Evolutionary conservation across 208 protist species (phyloP).

Genomic region (Crithidia acanthocephali): DNA sequence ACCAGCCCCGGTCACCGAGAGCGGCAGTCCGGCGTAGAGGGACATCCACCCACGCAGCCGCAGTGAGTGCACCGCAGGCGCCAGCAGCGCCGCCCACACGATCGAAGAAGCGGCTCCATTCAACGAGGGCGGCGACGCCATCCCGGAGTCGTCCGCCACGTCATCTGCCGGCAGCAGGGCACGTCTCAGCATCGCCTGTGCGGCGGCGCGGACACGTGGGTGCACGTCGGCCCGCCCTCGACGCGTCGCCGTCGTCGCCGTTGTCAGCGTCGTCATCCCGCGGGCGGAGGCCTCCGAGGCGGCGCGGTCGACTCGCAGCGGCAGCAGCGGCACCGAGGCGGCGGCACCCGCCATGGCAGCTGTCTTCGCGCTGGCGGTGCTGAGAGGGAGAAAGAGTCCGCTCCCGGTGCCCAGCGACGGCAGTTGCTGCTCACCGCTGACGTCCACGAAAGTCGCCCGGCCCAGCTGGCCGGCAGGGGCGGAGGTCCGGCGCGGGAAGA

Average conservation of each 20-base stretch:
- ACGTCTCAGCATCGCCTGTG: slow-evolving; percentile 1
- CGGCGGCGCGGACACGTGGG: slow-evolving; percentile 3
- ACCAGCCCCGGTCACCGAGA: background rate
- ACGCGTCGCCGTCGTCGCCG: background rate
- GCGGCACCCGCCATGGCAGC: background rate
- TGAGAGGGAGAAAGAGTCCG: slow-evolving; percentile 3
- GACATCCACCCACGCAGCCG: slow-evolving; percentile 24
- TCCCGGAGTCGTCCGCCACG: background rate
- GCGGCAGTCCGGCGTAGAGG: slow-evolving; percentile 20
- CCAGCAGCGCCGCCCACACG: slow-evolving; percentile 7
- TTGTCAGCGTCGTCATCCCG: background rate
- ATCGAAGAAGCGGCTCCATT: too few relatives aligned
- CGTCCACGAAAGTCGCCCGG: background rate
- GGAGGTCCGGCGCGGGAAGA: background rate
- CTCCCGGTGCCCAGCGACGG: background rate
- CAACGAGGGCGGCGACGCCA: background rate
- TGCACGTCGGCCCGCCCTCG: background rate
- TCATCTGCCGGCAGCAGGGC: background rate
- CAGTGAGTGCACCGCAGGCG: slow-evolving; percentile 21
- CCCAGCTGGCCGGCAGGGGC: background rate
- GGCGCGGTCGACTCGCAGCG: background rate
- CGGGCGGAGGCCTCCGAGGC: background rate
- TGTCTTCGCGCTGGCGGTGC: background rate
- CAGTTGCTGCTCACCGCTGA: background rate
- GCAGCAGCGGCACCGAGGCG: background rate